Base-by-base conservation (phyloP, 306 rosid genomes). In the Senna tora region DNA sequence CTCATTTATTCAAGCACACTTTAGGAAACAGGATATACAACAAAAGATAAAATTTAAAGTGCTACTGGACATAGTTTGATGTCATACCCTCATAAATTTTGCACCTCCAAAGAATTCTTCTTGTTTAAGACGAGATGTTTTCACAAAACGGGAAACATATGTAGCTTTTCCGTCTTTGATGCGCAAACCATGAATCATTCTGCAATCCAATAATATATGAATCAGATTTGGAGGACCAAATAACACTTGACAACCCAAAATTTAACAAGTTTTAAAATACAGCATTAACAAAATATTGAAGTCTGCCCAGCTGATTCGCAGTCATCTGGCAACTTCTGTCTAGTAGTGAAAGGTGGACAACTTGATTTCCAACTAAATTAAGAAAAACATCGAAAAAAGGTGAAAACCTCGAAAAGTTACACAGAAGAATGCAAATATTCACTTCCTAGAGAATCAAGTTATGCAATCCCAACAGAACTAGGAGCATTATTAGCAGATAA, bases 111-210 rank as follows among this genome's bases (percentile, higher is more conserved):
- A 94, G 79, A 75, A 79, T 72, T 86, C 96, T 86, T 94, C 96
- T 82, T 94, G 98, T 86, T 84, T 94, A 71, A 94, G 79, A 58
- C 94, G 92, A 11, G 98, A 91, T 41, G 98, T 91, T 80, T 54
- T 81, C 42, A 94, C 90, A 61, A 75, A 94, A 33, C 95, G 98
- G 51, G 98, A 91, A 61, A 89, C 97, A 77, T 91, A 89, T 36
- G 89, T 42, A 34, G 96, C 97, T 82, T 87, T 94, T 64, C 98
- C 98, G 80, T 94, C 90, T 84, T 91, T 91, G 84, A 94, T 89
- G 43, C 95, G 96, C 84, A 94, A 49, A 69, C 98, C 98, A 79
- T 94, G 97, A 69, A 94, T 81, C 97, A 94, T 94, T 88, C 97
- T 94, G 86, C 82, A 83, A 57, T 42, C 46, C 58, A 63, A 72